Conservation (phyloP, 1,284 basidiomycete species). For the Sanghuangporus sanghuang region DNA sequence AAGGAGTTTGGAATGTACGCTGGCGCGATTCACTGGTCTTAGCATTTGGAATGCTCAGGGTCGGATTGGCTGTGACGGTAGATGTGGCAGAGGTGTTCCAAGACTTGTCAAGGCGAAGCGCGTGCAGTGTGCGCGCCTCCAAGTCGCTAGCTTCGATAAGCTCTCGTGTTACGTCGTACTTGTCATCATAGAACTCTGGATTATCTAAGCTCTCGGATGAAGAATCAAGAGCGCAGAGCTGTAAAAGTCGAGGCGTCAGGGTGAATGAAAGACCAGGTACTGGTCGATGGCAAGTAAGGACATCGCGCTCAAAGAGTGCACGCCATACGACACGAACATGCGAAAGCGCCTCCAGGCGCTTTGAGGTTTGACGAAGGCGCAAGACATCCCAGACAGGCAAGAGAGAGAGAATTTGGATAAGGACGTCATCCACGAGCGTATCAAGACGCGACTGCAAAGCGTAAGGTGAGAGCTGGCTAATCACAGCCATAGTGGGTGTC, state of each 20-base stretch:
- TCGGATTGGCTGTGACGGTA: neutral
- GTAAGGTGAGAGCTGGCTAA: neutral
- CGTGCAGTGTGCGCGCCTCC: slow-evolving; percentile 12
- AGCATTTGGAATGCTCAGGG: neutral
- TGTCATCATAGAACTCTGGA: neutral
- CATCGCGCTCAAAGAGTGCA: slow-evolving; percentile 10
- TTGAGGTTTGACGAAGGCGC: slow-evolving; percentile 13
- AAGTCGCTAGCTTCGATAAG: slow-evolving; percentile 12
- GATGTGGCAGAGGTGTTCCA: slow-evolving; percentile 1
- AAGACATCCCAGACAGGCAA: slow-evolving; percentile 11
- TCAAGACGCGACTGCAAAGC: neutral
- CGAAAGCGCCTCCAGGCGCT: slow-evolving; percentile 11
- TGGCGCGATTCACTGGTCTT: neutral
- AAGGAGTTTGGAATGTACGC: neutral
- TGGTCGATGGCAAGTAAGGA: slow-evolving; percentile 6
- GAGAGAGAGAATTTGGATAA: slow-evolving; percentile 12
- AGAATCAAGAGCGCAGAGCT: neutral
- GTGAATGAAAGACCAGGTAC: slow-evolving; percentile 11
- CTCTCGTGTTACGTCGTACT: neutral
- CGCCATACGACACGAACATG: slow-evolving; percentile 10
- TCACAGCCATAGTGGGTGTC: neutral
- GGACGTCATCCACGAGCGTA: slow-evolving; percentile 14
- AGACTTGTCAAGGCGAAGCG: slow-evolving; percentile 12
- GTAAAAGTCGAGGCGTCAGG: slow-evolving; percentile 3
- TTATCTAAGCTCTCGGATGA: slow-evolving; percentile 22